Base-by-base conservation (phyloP, 306 rosid genomes). In the Vigna hirtella region DNA sequence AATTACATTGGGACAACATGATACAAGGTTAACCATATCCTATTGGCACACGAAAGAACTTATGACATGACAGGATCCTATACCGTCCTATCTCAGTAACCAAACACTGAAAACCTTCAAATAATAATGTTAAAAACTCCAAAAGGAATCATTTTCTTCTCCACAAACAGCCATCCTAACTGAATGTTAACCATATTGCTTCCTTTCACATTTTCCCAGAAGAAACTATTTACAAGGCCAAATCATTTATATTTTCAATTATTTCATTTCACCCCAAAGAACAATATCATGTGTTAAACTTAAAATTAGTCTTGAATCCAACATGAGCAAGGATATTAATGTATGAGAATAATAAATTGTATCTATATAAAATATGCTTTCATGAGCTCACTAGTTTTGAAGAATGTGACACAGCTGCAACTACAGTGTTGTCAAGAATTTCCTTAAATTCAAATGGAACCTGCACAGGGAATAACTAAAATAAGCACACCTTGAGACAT, bases 361-460 rank as follows among this genome's bases (percentile, higher is more conserved):
- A 15, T 12, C 62, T n/a, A 17, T 36, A 68, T 71, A 30, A 72
- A 6, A 22, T 72, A 72, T 28, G 43, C 66, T 48, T 66, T 78
- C 52, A 58, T 53, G 78, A 83, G 77, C 96, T 92, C 78, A 94
- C 98, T 16, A 91, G 94, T 79, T 92, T 90, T 42, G 97, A 90
- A 71, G 94, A 86, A 90, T 94, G 92, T 36, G 94, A 94, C 74
- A 92, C 88, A 2, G 94, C 94, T 38, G 98, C 93, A 87, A 94
- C 90, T 81, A 94, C 84, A 57, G 98, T 89, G 81, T 86, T 52
- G 81, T 94, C 98, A 83, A 94, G 97, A 83, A 92, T 85, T 81
- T 92, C 97, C 88, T 92, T 94, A 77, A 94, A 94, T 78, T 94
- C 98, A 77, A 72, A 75, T 10, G 98, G 94, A 85, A 91, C 98